Percentiles rank a stretch among this genome's conserved stretches.
These are phyloP conservation scores for Fraxinus sp. DNA, from an alignment of 305 asterid genomes.

Conservation along the genomic window DNA sequence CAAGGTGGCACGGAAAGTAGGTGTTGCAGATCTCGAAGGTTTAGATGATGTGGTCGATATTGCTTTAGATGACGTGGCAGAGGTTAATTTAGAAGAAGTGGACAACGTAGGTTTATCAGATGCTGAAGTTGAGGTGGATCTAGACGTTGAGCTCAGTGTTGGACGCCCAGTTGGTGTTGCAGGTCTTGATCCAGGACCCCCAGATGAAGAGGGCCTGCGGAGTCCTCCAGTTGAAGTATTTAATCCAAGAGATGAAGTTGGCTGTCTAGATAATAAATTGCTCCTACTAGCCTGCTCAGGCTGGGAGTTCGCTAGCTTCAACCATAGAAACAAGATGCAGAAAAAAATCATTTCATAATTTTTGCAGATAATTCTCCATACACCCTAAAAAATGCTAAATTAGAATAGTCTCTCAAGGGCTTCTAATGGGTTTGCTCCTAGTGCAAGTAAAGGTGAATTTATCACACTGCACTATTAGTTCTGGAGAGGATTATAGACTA, in stretches of 20 bases:
- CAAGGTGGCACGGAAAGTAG: conserved; percentile 57
- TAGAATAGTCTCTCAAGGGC: background rate
- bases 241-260: conserved; percentile 57
- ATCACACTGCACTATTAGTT: background rate
- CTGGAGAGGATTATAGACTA: background rate
- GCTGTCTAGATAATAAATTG: conserved; percentile 60
- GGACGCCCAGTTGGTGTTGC: conserved; percentile 87
- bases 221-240: conserved; percentile 71
- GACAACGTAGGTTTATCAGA: conserved; percentile 45
- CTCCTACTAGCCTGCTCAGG: conserved; percentile 64
- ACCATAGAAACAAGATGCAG: conserved; percentile 28
- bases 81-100: conserved; percentile 43
- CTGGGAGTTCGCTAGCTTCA: conserved; percentile 77
- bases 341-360: conserved; percentile 21
- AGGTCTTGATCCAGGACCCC: conserved; percentile 87
- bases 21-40: conserved; percentile 54
- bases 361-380: background rate
- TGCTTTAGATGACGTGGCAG: conserved; percentile 46
- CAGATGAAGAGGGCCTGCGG: conserved; percentile 89
- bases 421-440: background rate
- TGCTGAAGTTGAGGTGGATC: conserved; percentile 45
- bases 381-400: conserved; percentile 6
- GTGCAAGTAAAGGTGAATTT: background rate
- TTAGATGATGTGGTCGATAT: conserved; percentile 42
- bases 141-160: conserved; percentile 55